phyloP scores from a whole-genome alignment of 2,329 filamentous ascomycete genomes.

The Microascus cirrosus region DNA sequence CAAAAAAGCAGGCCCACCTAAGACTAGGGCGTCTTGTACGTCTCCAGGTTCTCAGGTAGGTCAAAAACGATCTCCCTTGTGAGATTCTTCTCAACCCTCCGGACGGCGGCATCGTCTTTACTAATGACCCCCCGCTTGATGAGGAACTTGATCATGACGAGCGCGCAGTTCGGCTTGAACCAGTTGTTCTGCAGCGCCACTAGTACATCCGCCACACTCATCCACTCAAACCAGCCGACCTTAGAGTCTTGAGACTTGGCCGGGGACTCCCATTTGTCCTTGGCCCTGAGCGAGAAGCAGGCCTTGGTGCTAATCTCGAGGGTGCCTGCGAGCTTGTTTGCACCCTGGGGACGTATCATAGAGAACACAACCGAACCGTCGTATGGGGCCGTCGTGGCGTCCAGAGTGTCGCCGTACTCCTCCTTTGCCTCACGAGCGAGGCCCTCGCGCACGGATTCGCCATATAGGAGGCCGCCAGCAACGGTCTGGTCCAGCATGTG shows the following conservation, averaged over 20 bases:
- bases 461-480: slow-evolving; percentile 62
- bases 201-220: slow-evolving; percentile 49
- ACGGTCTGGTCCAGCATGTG: slow-evolving; percentile 71
- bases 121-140: slow-evolving; percentile 67
- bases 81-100: slow-evolving; percentile 35
- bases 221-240: slow-evolving; percentile 63
- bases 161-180: slow-evolving; percentile 77
- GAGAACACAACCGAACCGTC: not conserved
- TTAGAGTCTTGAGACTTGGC: slow-evolving; percentile 59
- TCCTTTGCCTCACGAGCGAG: slow-evolving; percentile 62
- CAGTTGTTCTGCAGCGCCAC: slow-evolving; percentile 52
- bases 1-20: not conserved
- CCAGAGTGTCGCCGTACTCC: slow-evolving; percentile 29
- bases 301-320: slow-evolving; percentile 37
- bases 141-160: slow-evolving; percentile 73
- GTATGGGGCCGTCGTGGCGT: not conserved
- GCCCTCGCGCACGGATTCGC: slow-evolving; percentile 54
- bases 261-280: slow-evolving; percentile 21
- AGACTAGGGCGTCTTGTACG: not conserved
- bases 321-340: slow-evolving; percentile 9
- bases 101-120: slow-evolving; percentile 38
- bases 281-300: slow-evolving; percentile 60
- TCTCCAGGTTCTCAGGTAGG: not conserved
- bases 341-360: not conserved
- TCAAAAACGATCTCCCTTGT: not conserved